phyloP scores from a whole-genome alignment of 345 rosid genomes.

The Ricinus communis region DNA sequence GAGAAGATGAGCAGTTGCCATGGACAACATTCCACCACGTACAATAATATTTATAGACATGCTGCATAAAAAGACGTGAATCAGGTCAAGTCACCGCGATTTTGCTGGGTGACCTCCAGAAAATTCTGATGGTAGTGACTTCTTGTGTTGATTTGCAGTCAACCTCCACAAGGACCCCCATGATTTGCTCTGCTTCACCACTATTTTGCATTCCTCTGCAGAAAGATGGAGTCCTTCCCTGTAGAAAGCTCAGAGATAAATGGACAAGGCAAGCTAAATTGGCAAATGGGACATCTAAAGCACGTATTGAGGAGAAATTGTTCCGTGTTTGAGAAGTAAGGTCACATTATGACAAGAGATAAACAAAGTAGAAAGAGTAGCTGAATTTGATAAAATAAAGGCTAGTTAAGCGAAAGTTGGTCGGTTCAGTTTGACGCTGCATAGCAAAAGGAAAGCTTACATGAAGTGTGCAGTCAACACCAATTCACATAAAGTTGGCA shows the following conservation, averaged over 20 bases:
- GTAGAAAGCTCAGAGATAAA: background rate
- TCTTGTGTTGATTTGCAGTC: conserved; percentile 61
- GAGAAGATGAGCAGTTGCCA: too few relatives aligned
- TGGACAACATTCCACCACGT: too few relatives aligned
- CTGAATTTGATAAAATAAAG: background rate
- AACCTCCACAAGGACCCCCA: conserved; percentile 48
- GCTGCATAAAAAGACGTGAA: too few relatives aligned
- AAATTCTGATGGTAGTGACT: conserved; percentile 37
- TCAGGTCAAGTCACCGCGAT: background rate
- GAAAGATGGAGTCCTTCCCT: conserved; percentile 70
- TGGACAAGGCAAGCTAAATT: background rate
- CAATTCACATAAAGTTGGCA: background rate
- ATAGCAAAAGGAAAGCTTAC: conserved; percentile 7
- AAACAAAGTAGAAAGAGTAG: background rate
- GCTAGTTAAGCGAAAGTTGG: background rate
- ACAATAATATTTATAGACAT: too few relatives aligned
- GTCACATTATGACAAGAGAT: background rate
- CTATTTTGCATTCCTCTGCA: conserved; percentile 51
- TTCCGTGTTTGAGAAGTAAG: background rate
- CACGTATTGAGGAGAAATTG: background rate
- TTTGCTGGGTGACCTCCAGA: background rate
- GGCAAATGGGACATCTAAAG: background rate
- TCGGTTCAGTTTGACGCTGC: background rate
- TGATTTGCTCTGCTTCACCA: conserved; percentile 46
- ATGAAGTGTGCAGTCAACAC: conserved; percentile 3